Conservation (phyloP, 768 basidiomycete genomes). For the Leccinum olivaceopallidum region DNA sequence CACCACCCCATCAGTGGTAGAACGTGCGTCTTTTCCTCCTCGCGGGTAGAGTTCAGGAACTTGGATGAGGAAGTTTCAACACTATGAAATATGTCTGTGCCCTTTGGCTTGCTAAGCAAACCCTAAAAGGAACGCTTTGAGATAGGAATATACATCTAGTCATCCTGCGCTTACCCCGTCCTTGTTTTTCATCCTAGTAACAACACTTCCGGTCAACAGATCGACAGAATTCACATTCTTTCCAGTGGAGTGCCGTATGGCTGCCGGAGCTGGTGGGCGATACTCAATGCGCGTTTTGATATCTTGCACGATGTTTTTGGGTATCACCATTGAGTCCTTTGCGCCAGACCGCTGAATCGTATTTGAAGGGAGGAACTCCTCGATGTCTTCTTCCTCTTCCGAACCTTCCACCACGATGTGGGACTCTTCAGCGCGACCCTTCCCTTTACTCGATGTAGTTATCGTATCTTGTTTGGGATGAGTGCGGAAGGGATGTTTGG, state of each 20-base stretch:
- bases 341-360: neutral
- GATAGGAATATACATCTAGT: neutral
- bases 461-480: constrained; percentile 12
- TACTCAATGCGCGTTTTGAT: constrained; percentile 15
- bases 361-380: constrained; percentile 15
- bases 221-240: constrained; percentile 6
- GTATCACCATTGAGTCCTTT: constrained; percentile 18
- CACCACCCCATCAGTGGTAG: constrained; percentile 32
- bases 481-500: constrained; percentile 24
- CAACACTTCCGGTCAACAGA: neutral
- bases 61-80: constrained; percentile 32
- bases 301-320: constrained; percentile 16
- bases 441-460: constrained; percentile 22
- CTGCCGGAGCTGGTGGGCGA: constrained; percentile 2
- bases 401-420: constrained; percentile 21
- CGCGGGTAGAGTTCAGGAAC: constrained; percentile 20
- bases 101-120: neutral
- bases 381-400: constrained; percentile 27
- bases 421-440: constrained; percentile 19
- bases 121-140: constrained; percentile 13
- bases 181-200: constrained; percentile 28
- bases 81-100: constrained; percentile 11
- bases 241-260: neutral
- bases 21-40: constrained; percentile 3
- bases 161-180: constrained; percentile 20